A percentile compares a stretch with the other conserved stretches of the same genome.
phyloP scores from a whole-genome alignment of 139 green algal species.

The Closterium sp. region DNA sequence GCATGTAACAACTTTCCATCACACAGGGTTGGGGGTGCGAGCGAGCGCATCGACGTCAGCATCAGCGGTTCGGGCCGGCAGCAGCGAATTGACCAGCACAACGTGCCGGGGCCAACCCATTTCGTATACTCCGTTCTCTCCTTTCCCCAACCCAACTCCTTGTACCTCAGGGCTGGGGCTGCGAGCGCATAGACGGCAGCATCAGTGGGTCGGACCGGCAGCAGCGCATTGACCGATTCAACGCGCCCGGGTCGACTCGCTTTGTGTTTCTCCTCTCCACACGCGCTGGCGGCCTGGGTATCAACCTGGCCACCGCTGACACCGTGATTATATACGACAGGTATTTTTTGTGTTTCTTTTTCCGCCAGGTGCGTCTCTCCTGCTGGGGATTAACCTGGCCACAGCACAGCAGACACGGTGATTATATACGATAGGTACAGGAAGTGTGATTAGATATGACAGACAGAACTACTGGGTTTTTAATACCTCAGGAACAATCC shows the following conservation, averaged over 20 bases:
- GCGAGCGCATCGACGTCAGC: slow-evolving; percentile 57
- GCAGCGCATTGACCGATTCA: slow-evolving; percentile 57
- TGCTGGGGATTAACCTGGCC: slow-evolving; percentile 61
- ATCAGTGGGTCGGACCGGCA: slow-evolving; percentile 51
- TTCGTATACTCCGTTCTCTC: too few relatives aligned
- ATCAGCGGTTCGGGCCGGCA: slow-evolving; percentile 50
- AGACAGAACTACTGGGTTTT: too few relatives aligned
- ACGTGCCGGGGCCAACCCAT: too few relatives aligned
- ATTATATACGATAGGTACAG: slow-evolving; percentile 58
- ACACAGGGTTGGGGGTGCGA: slow-evolving; percentile 36
- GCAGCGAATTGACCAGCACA: slow-evolving; percentile 55
- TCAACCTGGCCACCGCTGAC: slow-evolving; percentile 63
- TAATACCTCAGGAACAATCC: neutral
- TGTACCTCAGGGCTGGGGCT: slow-evolving; percentile 21
- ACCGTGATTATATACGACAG: slow-evolving; percentile 63
- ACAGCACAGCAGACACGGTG: slow-evolving; percentile 60
- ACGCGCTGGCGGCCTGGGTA: slow-evolving; percentile 56
- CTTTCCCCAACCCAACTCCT: too few relatives aligned
- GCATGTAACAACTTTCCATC: too few relatives aligned
- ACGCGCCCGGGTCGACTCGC: slow-evolving; percentile 28
- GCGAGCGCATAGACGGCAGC: slow-evolving; percentile 57
- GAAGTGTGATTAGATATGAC: neutral
- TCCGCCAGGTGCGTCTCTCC: too few relatives aligned
- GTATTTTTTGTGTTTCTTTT: too few relatives aligned
- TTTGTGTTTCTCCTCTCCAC: slow-evolving; percentile 56